Conservation (phyloP, 1,139 yeast species). For the Spencermartinsiella ligniputridi region DNA sequence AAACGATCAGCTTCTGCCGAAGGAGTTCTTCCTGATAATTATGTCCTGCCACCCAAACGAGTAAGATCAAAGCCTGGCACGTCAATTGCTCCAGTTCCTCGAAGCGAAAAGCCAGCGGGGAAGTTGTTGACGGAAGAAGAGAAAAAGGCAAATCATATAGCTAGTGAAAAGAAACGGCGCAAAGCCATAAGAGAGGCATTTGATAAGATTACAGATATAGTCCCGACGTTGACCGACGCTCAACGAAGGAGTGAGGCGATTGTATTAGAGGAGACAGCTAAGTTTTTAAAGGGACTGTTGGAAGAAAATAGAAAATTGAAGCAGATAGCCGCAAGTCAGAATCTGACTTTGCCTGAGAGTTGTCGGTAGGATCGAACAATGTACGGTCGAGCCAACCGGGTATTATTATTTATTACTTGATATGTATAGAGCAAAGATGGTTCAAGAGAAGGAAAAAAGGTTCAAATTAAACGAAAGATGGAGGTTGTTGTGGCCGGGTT, state of each 20-base stretch:
- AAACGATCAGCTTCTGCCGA: neutral
- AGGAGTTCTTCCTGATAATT: neutral
- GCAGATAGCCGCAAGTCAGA: neutral
- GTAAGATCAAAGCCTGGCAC: neutral
- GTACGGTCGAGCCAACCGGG: too few species aligned
- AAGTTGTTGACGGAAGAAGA: constrained; percentile 29
- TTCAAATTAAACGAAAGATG: too few species aligned
- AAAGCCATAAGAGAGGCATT: constrained; percentile 46
- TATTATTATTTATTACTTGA: too few species aligned
- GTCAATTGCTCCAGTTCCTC: neutral
- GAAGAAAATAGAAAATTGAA: neutral
- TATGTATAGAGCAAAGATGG: too few species aligned
- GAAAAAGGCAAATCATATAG: constrained; percentile 41
- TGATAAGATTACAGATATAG: constrained; percentile 37
- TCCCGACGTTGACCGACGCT: constrained; percentile 37
- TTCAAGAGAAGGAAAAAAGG: too few species aligned
- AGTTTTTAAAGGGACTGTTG: neutral
- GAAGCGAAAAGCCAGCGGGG: constrained; percentile 15
- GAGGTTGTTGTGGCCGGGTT: too few species aligned
- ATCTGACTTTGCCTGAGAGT: neutral
- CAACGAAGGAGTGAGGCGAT: constrained; percentile 41
- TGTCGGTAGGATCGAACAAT: neutral
- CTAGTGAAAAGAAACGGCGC: constrained; percentile 47
- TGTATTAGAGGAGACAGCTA: constrained; percentile 33
- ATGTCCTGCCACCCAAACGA: neutral